Conservation (phyloP, 2,329 filamentous ascomycete species). For the Trichophyton benhamiae region DNA sequence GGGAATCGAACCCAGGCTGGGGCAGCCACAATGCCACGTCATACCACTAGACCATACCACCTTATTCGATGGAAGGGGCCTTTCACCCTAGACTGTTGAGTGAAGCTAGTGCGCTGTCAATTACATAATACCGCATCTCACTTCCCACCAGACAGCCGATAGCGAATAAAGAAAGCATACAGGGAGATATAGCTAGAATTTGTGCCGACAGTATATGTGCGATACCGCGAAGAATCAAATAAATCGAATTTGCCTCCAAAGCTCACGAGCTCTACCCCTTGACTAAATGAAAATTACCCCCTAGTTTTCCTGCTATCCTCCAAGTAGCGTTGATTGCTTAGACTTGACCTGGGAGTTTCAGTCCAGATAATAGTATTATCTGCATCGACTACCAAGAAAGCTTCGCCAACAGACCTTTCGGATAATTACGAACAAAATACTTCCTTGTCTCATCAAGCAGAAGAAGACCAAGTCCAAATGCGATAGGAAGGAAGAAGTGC, state of each 20-base stretch:
- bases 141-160: too few species aligned
- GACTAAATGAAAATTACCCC: too few species aligned
- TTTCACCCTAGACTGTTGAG: neutral
- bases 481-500: constrained; percentile 64
- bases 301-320: too few species aligned
- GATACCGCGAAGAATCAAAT: too few species aligned
- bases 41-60: constrained; percentile 21
- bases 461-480: constrained; percentile 55
- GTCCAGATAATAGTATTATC: neutral
- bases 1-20: constrained; percentile 12
- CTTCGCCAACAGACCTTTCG: constrained; percentile 44
- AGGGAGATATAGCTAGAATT: too few species aligned
- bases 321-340: too few species aligned
- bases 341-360: neutral
- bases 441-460: constrained; percentile 57
- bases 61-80: neutral
- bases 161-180: too few species aligned
- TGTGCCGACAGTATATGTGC: too few species aligned
- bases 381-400: constrained; percentile 47
- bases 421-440: constrained; percentile 48
- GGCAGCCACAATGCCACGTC: constrained; percentile 14
- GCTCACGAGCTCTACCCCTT: too few species aligned
- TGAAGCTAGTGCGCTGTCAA: neutral
- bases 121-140: too few species aligned
- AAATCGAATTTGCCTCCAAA: too few species aligned